These are phyloP conservation scores for Plectranthus barbatus DNA, from an alignment of 257 asterid species.

Conservation along the genomic window DNA sequence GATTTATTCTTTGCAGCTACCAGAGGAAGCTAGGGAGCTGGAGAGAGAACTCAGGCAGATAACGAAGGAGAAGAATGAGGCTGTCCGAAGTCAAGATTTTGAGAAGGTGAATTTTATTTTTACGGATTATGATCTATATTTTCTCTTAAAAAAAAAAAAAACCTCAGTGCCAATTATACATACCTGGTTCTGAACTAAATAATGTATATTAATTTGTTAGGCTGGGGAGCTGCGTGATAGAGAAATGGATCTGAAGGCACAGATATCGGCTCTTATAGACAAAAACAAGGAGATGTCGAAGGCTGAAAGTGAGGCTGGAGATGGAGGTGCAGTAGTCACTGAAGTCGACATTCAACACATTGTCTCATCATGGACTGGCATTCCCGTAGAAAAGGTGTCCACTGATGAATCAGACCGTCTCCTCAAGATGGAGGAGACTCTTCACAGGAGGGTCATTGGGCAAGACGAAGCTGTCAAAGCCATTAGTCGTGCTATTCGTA, in stretches of 20 bases:
- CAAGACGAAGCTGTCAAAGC: conserved; percentile 83
- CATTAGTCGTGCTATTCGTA: conserved; percentile 71
- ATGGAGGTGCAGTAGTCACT: conserved; percentile 73
- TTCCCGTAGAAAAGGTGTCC: conserved; percentile 92
- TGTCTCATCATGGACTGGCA: conserved; percentile 94
- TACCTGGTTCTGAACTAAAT: neutral
- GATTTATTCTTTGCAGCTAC: conserved; percentile 48
- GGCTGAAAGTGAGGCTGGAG: conserved; percentile 87
- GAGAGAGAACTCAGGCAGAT: conserved; percentile 97
- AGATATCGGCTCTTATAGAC: conserved; percentile 71
- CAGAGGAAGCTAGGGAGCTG: conserved; percentile 96
- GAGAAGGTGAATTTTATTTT: conserved; percentile 55
- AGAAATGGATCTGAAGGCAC: conserved; percentile 94
- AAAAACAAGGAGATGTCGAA: conserved; percentile 91
- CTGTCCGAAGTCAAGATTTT: conserved; percentile 91
- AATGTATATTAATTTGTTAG: conserved; percentile 25
- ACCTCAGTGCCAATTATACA: neutral
- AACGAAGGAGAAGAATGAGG: conserved; percentile 93
- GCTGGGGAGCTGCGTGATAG: conserved; percentile 95
- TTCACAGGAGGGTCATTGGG: conserved; percentile 64
- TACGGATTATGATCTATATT: neutral
- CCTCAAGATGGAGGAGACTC: conserved; percentile 93
- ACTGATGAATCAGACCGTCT: conserved; percentile 90
- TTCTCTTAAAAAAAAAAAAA: neutral
- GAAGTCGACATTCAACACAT: conserved; percentile 95